Percentiles rank a stretch among this genome's conserved stretches.
These are phyloP conservation scores for Penicillium canariense DNA, from an alignment of 495 filamentous ascomycete genomes.

Conservation along the genomic window DNA sequence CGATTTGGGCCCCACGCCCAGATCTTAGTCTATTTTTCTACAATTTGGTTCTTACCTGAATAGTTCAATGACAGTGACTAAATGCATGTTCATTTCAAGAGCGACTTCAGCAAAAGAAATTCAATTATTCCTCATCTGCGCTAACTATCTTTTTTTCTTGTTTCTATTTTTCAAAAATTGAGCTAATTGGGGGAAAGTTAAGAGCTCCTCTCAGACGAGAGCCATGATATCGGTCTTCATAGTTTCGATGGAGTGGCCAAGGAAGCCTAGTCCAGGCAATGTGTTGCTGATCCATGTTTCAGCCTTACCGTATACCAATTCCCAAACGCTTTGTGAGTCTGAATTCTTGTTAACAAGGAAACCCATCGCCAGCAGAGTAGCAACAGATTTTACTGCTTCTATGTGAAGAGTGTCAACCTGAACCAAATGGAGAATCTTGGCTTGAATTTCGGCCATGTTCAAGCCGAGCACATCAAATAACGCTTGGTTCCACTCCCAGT, in stretches of 20 bases:
- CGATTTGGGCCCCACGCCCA: too few relatives aligned
- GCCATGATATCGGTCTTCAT: not conserved
- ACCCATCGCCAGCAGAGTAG: conserved; percentile 50
- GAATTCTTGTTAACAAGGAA: conserved; percentile 45
- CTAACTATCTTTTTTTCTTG: not conserved
- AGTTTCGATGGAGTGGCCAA: not conserved
- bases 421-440: not conserved
- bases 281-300: conserved; percentile 25
- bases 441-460: not conserved
- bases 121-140: too few relatives aligned
- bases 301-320: conserved; percentile 45
- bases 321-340: conserved; percentile 49
- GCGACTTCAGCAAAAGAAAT: not conserved
- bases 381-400: conserved; percentile 16
- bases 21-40: too few relatives aligned
- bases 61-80: too few relatives aligned
- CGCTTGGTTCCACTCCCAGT: conserved; percentile 8
- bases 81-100: not conserved
- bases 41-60: too few relatives aligned
- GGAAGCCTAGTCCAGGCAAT: not conserved
- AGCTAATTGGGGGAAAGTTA: not conserved
- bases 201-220: not conserved
- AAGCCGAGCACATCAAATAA: conserved; percentile 2
- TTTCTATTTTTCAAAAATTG: not conserved
- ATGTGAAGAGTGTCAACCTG: conserved; percentile 3